A percentile compares a stretch with the other conserved stretches of the same genome.
Conservation (phyloP, 306 rosid genomes). For the Canavalia ensiformis region DNA sequence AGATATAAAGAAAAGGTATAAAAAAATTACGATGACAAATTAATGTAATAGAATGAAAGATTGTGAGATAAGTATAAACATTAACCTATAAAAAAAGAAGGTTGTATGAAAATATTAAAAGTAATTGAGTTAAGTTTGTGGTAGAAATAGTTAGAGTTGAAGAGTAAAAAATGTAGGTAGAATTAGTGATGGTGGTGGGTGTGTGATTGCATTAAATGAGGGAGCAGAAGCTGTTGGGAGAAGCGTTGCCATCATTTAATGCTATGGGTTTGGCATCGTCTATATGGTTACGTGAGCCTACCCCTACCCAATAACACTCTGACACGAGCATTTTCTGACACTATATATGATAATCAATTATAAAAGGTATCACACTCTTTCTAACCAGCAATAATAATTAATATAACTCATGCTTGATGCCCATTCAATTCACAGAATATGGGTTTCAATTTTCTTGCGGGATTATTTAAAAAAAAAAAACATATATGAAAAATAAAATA, state of each 20-base stretch:
- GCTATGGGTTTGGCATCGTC: constrained; percentile 42
- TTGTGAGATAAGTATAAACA: too few species aligned
- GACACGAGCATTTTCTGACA: constrained; percentile 11
- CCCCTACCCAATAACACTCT: not conserved
- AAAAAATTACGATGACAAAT: too few species aligned
- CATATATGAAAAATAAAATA: not conserved
- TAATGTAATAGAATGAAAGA: too few species aligned
- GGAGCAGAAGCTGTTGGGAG: constrained; percentile 60
- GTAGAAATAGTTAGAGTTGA: not conserved
- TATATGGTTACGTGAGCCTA: not conserved
- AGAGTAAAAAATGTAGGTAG: not conserved
- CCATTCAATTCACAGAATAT: too few species aligned
- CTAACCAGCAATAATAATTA: not conserved
- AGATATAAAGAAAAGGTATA: too few species aligned
- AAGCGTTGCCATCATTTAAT: constrained; percentile 62
- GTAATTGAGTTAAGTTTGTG: not conserved
- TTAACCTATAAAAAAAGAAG: too few species aligned
- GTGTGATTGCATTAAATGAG: constrained; percentile 53
- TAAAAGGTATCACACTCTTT: not conserved
- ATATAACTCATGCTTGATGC: not conserved
- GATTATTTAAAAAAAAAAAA: too few species aligned
- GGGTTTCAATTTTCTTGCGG: not conserved
- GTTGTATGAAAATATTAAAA: too few species aligned
- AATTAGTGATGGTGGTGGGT: not conserved
- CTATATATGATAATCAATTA: not conserved